Evolutionary conservation across 305 asterid genomes (phyloP).

Genomic region (Plantago lanceolata): DNA sequence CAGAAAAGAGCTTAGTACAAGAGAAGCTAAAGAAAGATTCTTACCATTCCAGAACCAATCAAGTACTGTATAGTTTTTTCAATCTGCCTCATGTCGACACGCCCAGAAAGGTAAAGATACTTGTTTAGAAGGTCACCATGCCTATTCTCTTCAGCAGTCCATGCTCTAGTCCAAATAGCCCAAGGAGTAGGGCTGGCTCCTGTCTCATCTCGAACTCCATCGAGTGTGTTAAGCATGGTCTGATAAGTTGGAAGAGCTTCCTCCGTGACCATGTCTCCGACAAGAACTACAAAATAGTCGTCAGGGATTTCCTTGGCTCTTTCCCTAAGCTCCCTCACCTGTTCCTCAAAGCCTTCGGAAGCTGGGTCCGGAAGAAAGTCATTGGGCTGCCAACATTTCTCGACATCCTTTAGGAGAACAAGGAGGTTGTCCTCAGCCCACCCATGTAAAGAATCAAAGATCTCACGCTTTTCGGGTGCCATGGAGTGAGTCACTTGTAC

Average conservation of each 20-base stretch:
- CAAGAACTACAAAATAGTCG: constrained; percentile 61
- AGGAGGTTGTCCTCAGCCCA: constrained; percentile 58
- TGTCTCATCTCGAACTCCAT: constrained; percentile 67
- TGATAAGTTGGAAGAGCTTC: constrained; percentile 83
- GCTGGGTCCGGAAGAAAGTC: constrained; percentile 72
- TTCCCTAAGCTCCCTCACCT: constrained; percentile 57
- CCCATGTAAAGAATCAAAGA: constrained; percentile 47
- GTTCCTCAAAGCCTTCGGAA: constrained; percentile 64
- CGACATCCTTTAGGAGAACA: constrained; percentile 60
- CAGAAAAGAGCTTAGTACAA: not conserved
- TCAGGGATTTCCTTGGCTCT: constrained; percentile 69
- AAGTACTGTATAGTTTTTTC: constrained; percentile 65
- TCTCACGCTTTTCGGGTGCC: constrained; percentile 68
- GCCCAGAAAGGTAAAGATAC: constrained; percentile 67
- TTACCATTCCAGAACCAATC: constrained; percentile 77
- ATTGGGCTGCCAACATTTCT: constrained; percentile 65
- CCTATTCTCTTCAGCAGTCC: constrained; percentile 83
- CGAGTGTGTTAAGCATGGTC: constrained; percentile 70
- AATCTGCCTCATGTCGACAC: constrained; percentile 73
- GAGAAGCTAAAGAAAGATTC: not conserved
- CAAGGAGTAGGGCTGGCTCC: constrained; percentile 70
- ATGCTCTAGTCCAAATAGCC: constrained; percentile 77
- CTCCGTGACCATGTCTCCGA: constrained; percentile 78
- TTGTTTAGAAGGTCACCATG: constrained; percentile 78
- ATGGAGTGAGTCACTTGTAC: constrained; percentile 65